phyloP scores from a whole-genome alignment of 495 filamentous ascomycete species.

The Xylaria telfairii region DNA sequence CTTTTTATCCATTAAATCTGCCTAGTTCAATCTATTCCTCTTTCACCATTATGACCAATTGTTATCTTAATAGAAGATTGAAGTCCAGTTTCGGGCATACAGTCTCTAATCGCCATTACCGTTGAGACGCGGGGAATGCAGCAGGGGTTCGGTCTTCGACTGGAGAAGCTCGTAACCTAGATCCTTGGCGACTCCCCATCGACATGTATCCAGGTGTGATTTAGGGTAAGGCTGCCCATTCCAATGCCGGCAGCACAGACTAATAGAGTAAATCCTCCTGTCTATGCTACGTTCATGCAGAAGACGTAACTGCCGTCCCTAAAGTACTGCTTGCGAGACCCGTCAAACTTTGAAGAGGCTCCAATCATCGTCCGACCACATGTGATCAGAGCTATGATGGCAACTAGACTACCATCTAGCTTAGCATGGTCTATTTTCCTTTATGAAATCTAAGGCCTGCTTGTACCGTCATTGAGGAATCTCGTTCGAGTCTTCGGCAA shows the following conservation, averaged over 20 bases:
- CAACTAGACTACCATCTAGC: not conserved
- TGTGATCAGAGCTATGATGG: not conserved
- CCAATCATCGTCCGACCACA: not conserved
- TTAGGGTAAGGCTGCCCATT: not conserved
- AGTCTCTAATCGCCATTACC: too few relatives aligned
- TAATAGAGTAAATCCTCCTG: not conserved
- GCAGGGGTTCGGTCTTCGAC: slow-evolving; percentile 1
- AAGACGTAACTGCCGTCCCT: not conserved
- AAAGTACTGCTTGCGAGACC: not conserved
- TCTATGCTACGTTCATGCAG: not conserved
- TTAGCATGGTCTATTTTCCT: not conserved
- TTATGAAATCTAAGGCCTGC: not conserved
- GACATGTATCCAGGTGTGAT: not conserved
- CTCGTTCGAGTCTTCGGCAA: too few relatives aligned
- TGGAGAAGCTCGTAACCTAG: not conserved
- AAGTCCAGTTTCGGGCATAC: too few relatives aligned
- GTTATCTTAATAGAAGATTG: not conserved
- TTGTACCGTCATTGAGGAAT: not conserved
- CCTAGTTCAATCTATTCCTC: not conserved
- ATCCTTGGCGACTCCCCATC: not conserved
- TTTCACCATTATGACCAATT: not conserved
- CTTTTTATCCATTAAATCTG: not conserved
- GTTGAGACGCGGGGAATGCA: slow-evolving; percentile 10
- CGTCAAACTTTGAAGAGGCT: not conserved
- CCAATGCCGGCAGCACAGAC: not conserved